phyloP scores from a whole-genome alignment of 805 yeast genomes.

The Sugiyamaella chiloensis region DNA sequence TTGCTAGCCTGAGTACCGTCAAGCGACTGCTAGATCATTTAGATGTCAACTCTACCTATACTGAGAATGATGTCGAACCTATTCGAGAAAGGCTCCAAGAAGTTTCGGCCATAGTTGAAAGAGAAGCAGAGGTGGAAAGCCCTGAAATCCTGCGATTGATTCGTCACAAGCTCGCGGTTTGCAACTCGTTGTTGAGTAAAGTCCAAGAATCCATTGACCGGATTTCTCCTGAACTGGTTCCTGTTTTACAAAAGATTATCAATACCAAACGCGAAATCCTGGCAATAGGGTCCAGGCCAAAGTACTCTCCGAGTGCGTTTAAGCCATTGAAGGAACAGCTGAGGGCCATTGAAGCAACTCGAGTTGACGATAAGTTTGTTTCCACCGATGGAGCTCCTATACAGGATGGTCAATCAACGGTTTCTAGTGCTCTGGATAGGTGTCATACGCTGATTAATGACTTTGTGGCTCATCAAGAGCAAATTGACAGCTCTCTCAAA shows the following conservation, averaged over 20 bases:
- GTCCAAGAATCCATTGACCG: constrained; percentile 56
- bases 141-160: constrained; percentile 54
- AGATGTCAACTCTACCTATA: constrained; percentile 75
- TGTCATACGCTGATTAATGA: constrained; percentile 74
- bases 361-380: constrained; percentile 56
- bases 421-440: constrained; percentile 60
- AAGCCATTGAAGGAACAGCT: constrained; percentile 39
- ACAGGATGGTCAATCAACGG: constrained; percentile 30
- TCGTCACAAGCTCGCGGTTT: constrained; percentile 61
- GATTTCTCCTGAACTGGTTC: constrained; percentile 49
- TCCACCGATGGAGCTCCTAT: constrained; percentile 26
- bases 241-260: constrained; percentile 58
- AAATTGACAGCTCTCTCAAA: constrained; percentile 47
- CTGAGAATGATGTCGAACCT: constrained; percentile 78
- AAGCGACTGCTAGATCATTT: constrained; percentile 79
- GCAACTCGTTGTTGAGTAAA: constrained; percentile 53
- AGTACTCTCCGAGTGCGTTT: constrained; percentile 33
- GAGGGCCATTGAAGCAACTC: constrained; percentile 42
- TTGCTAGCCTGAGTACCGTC: constrained; percentile 83
- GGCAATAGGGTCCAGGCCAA: constrained; percentile 45
- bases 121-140: constrained; percentile 38
- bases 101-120: constrained; percentile 58
- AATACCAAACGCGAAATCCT: constrained; percentile 60
- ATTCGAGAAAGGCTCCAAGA: constrained; percentile 70
- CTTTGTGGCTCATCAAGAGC: constrained; percentile 46